Conservation (phyloP, 2,329 filamentous ascomycete species). For the Alternaria incomplexa region DNA sequence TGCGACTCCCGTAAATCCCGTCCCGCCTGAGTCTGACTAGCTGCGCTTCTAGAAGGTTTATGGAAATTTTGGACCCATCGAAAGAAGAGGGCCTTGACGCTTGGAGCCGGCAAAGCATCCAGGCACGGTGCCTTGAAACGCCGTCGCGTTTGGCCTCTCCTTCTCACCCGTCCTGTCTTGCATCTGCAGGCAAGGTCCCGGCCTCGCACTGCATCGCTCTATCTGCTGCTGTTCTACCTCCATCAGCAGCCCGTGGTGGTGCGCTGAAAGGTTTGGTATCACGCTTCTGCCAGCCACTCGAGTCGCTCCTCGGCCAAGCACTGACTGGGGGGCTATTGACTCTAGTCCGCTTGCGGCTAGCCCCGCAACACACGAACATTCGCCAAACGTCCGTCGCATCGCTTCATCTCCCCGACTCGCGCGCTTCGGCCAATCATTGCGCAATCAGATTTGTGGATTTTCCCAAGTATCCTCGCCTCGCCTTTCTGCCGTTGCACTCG, state of each 20-base stretch:
- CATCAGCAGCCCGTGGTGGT: slow-evolving; percentile 10
- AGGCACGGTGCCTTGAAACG: slow-evolving; percentile 32
- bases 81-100: slow-evolving; percentile 18
- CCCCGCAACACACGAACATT: slow-evolving; percentile 17
- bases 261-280: slow-evolving; percentile 18
- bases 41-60: slow-evolving; percentile 47
- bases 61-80: slow-evolving; percentile 40
- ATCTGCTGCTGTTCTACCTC: slow-evolving; percentile 20
- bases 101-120: slow-evolving; percentile 23
- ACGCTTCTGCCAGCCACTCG: slow-evolving; percentile 13
- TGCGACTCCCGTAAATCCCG: slow-evolving; percentile 32
- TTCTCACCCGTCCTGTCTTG: slow-evolving; percentile 16
- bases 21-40: slow-evolving; percentile 36
- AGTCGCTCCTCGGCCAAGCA: slow-evolving; percentile 8
- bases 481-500: slow-evolving; percentile 6
- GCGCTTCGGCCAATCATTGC: slow-evolving; percentile 31
- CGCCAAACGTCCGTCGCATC: slow-evolving; percentile 38
- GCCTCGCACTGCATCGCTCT: slow-evolving; percentile 1
- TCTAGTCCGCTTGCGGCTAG: slow-evolving; percentile 20
- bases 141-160: slow-evolving; percentile 17
- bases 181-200: slow-evolving; percentile 13
- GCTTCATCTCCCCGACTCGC: slow-evolving; percentile 48
- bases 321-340: slow-evolving; percentile 14
- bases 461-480: slow-evolving; percentile 18
- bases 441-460: slow-evolving; percentile 1